phyloP scores from a whole-genome alignment of 352 stramenopile species.

The Pythium pyrilobum region DNA sequence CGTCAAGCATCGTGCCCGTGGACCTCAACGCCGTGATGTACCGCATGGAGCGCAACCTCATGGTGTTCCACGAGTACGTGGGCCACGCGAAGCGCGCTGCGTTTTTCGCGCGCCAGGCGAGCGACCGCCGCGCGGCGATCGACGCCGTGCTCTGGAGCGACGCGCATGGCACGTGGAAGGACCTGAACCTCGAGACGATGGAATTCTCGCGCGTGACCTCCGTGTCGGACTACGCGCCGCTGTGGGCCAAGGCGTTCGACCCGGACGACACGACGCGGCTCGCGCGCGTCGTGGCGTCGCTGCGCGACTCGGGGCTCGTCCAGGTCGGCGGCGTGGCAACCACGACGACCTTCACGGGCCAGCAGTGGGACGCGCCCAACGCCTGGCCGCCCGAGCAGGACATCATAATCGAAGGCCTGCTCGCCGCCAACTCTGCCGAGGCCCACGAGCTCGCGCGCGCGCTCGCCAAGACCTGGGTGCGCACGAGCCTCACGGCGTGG shows the following conservation, averaged over 20 bases:
- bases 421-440: constrained; percentile 40
- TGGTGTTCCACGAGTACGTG: constrained; percentile 47
- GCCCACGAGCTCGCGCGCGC: constrained; percentile 43
- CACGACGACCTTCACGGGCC: constrained; percentile 59
- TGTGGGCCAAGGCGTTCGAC: constrained; percentile 76
- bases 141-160: constrained; percentile 69
- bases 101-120: constrained; percentile 42
- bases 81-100: constrained; percentile 35
- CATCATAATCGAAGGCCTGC: constrained; percentile 75
- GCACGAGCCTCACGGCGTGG: constrained; percentile 57
- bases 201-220: constrained; percentile 41
- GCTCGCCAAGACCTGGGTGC: constrained; percentile 57
- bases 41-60: constrained; percentile 70
- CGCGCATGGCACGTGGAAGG: constrained; percentile 51
- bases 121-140: constrained; percentile 44
- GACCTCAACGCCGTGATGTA: constrained; percentile 86
- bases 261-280: constrained; percentile 35
- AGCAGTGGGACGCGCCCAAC: constrained; percentile 88
- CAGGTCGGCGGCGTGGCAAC: constrained; percentile 64
- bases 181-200: constrained; percentile 55
- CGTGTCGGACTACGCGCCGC: constrained; percentile 65
- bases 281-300: constrained; percentile 35
- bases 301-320: constrained; percentile 54
- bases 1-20: constrained; percentile 64
- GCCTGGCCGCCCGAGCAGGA: constrained; percentile 83